Evolutionary conservation across 169 alveolate genomes (phyloP).

Genomic region (Plasmodium vivax): DNA sequence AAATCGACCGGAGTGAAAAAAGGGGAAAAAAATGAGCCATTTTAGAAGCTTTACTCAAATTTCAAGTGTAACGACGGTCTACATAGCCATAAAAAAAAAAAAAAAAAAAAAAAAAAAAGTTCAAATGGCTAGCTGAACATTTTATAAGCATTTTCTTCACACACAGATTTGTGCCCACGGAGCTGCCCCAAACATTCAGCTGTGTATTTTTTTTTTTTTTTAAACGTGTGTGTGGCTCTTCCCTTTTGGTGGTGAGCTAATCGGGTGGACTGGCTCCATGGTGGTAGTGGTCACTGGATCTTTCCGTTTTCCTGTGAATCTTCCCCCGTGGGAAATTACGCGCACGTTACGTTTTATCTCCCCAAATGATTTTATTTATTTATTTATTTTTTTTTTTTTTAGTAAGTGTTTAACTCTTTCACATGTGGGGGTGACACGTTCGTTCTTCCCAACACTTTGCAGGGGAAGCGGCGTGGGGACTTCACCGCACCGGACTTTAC

Average conservation of each 20-base stretch:
- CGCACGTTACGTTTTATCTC: too few relatives aligned
- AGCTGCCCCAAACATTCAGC: neutral
- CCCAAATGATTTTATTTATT: too few relatives aligned
- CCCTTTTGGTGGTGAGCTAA: too few relatives aligned
- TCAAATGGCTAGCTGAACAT: neutral
- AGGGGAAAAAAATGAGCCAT: neutral
- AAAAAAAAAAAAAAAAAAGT: slow-evolving; percentile 1
- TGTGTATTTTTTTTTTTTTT: neutral
- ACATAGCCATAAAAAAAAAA: neutral
- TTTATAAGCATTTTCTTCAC: neutral
- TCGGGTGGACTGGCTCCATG: too few relatives aligned
- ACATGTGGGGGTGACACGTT: neutral
- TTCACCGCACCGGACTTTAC: neutral
- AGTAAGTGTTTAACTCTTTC: neutral
- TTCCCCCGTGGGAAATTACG: too few relatives aligned
- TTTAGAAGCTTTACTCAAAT: neutral
- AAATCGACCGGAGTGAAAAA: neutral
- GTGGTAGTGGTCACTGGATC: too few relatives aligned
- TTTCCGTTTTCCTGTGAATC: too few relatives aligned
- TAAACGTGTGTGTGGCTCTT: too few relatives aligned
- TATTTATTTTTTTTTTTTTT: too few relatives aligned
- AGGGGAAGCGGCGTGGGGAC: neutral
- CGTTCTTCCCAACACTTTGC: neutral
- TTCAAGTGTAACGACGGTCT: neutral
- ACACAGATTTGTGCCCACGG: neutral